Conservation (phyloP, 805 yeast species). For the Teunomyces barrocoloradensis region DNA sequence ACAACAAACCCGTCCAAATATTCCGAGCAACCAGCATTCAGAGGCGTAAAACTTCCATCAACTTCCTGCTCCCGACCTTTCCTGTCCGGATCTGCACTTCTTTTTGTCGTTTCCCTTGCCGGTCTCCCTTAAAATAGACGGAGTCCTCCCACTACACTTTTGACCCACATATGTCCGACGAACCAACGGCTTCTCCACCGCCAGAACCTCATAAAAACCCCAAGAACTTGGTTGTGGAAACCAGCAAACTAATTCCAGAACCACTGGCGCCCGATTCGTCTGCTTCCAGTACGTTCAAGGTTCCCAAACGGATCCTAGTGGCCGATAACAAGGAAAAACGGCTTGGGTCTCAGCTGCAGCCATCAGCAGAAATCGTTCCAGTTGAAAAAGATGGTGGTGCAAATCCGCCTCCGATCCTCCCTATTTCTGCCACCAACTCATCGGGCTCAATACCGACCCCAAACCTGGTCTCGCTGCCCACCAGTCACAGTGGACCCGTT, state of each 20-base stretch:
- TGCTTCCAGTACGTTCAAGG: constrained; percentile 12
- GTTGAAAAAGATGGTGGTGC: not conserved
- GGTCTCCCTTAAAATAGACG: not conserved
- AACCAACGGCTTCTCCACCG: not conserved
- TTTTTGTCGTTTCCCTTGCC: too few species aligned
- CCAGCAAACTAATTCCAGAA: not conserved
- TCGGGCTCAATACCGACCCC: not conserved
- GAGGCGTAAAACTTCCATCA: not conserved
- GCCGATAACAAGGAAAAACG: constrained; percentile 9
- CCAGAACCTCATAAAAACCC: not conserved
- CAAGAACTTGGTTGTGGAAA: not conserved
- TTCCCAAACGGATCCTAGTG: constrained; percentile 13
- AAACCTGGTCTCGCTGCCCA: constrained; percentile 2
- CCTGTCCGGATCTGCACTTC: too few species aligned
- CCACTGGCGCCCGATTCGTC: constrained; percentile 3
- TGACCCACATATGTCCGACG: not conserved
- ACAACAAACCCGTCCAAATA: too few species aligned
- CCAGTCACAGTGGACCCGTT: not conserved
- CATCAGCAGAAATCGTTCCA: not conserved
- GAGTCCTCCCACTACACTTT: not conserved
- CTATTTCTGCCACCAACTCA: not conserved
- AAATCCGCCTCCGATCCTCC: not conserved
- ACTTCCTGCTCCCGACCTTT: not conserved
- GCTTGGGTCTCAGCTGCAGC: constrained; percentile 4
- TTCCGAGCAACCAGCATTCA: too few species aligned